A percentile compares a stretch with the other conserved stretches of the same genome.
phyloP scores from a whole-genome alignment of 805 yeast genomes.

The Candida pini region DNA sequence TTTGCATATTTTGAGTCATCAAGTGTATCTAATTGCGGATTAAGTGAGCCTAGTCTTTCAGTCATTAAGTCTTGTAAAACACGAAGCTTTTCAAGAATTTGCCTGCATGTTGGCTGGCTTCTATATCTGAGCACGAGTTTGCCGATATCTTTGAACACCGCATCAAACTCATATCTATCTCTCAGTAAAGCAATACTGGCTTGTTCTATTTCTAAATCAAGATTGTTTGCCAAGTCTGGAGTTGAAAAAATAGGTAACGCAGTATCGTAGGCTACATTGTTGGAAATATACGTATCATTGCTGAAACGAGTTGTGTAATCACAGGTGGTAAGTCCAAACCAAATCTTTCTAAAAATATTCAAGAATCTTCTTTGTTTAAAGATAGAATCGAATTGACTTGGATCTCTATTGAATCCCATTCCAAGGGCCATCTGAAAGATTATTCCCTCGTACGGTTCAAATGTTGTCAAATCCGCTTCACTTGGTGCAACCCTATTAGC shows the following conservation, averaged over 20 bases:
- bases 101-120: conserved; percentile 28
- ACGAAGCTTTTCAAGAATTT: conserved; percentile 26
- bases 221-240: conserved; percentile 27
- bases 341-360: conserved; percentile 53
- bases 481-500: conserved; percentile 42
- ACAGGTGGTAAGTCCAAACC: conserved; percentile 42
- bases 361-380: conserved; percentile 29
- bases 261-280: conserved; percentile 38
- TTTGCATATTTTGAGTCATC: conserved; percentile 8
- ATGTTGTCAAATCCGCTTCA: conserved; percentile 38
- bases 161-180: conserved; percentile 27
- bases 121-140: conserved; percentile 28
- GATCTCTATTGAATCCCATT: conserved; percentile 45
- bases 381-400: conserved; percentile 25
- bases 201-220: conserved; percentile 33
- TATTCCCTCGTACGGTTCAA: conserved; percentile 33
- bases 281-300: conserved; percentile 19
- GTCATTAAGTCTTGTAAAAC: conserved; percentile 31
- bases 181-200: conserved; percentile 29
- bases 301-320: conserved; percentile 39
- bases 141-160: conserved; percentile 28
- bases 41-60: conserved; percentile 14
- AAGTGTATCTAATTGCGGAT: conserved; percentile 16
- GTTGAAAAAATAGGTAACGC: conserved; percentile 34
- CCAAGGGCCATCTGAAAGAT: conserved; percentile 39